These are phyloP conservation scores for Phellinidium pouzarii DNA, from an alignment of 1,284 basidiomycete genomes.

Conservation along the genomic window DNA sequence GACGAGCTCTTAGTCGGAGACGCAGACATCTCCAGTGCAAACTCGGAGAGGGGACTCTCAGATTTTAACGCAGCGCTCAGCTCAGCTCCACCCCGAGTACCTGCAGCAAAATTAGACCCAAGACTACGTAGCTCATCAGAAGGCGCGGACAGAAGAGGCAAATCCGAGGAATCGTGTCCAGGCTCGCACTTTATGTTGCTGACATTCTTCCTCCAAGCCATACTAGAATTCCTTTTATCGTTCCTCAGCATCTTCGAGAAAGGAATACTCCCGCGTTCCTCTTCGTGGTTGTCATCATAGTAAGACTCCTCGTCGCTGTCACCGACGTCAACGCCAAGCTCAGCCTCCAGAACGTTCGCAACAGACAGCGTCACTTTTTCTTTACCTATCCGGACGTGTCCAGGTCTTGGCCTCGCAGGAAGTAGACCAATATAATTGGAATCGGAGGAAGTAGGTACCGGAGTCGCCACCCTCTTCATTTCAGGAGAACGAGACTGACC, in stretches of 20 bases:
- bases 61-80: constrained; percentile 4
- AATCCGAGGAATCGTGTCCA: not conserved
- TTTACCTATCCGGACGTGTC: constrained; percentile 15
- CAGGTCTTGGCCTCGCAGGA: constrained; percentile 7
- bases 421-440: not conserved
- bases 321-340: constrained; percentile 18
- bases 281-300: constrained; percentile 13
- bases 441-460: not conserved
- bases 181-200: not conserved
- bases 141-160: constrained; percentile 2
- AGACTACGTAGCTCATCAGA: not conserved
- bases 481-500: not conserved
- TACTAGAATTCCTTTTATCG: not conserved
- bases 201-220: not conserved
- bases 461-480: not conserved
- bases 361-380: constrained; percentile 18
- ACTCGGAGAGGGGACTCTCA: constrained; percentile 12
- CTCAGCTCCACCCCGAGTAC: too few relatives aligned
- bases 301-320: constrained; percentile 16
- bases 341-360: constrained; percentile 16
- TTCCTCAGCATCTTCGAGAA: not conserved
- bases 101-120: constrained; percentile 3
- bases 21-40: constrained; percentile 7
- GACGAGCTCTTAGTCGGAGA: not conserved
- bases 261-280: not conserved